Base-by-base conservation (phyloP, 2,329 filamentous ascomycete species). In the Neonectria coccinea region DNA sequence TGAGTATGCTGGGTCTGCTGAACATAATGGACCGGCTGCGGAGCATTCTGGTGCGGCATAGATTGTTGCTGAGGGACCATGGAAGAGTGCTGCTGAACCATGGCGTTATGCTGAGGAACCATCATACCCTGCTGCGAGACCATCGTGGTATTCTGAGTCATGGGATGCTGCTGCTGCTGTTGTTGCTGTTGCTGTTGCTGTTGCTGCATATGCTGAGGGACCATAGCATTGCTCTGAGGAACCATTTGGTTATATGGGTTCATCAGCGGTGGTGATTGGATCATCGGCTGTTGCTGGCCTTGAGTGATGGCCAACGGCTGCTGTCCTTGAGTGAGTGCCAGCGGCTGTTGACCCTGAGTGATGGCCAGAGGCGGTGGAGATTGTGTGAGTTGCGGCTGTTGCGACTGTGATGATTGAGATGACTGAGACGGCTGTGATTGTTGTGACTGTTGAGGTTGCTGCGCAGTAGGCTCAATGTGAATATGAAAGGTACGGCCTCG, bases 401-500 rank as follows among this genome's bases (percentile, higher is more conserved):
- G 56, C 11, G 54, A 11, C 36, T 56, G 55, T 12, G 41, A 41
- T 18, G 36, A 36, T 20, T 39, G 29, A 18, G 53, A 39, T 39
- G 54, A 50, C 12, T 27, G 20, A 36, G 51, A 44, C 9, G 29
- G 25, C 20, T 36, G 36, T 7, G 18, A 16, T 25, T 42, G 41
- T 29, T 48, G 50, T 44, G 55, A 27, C 48, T 25, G 42, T 9
- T 48, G 56, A 14, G 33, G 50, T 41, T 69, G 65, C 44, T 64
- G 66, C 7, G 60, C 50, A 6, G 65, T 68, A 1, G 72, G 72
- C 63, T 72, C 72, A 22, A 74, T 74, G 67, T 74, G 72, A 25
- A 74, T 74, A 59, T 74, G 72, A 48, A 72, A 68, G 52, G 72
- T 74, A 20, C 72, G 70, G 25, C 72, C 72, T 33, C 72, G 72